Evolutionary conservation across 1,284 basidiomycete genomes (phyloP), one percentile per base, ranked within the genome.

Genomic region (Rhodotorula sp.): DNA sequence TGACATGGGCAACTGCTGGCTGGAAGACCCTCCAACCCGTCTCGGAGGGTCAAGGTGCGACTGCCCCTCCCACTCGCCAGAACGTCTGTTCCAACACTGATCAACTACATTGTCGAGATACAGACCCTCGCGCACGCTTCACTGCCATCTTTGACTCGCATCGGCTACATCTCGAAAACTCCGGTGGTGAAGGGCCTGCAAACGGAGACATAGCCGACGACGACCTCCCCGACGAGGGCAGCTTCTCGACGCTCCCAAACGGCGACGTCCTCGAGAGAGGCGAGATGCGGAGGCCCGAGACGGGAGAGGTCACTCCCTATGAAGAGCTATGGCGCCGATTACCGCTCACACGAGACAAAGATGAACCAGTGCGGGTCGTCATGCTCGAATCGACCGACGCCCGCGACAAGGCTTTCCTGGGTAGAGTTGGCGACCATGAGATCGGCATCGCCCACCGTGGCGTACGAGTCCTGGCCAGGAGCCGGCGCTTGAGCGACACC

Each of bases 321-420:
- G 69, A 71, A 48, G 69, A 71, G 33, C 56, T 68, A 33, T 71
- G 69, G 69, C 66, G 69, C 12, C 46, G 69, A 10, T 46, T 64
- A 10, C 48, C 62, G 20, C 49, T 65, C 57, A 10, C 42, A 2
- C 37, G 24, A 6, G 56, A 49, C n/a, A 24, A 26, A 0, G 20
- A 6, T 18, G 26, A 12, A 29, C 30, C 51, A 12, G 37, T 42
- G n/a, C 46, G 29, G 24, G 24, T 61, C 24, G 3, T 57, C 14
- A 42, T 62, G 6, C 49, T 67, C 26, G 60, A 61, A 60, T 17
- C n/a, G 3, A 26, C 10, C n/a, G 60, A 44, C 22, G 37, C 15
- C 4, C 22, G 8, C 42, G 62, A 42, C 12, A 49, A 33, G 29
- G 48, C 55, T 4, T 67, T 42, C 26, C 15, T 61, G 3, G 66